phyloP scores from a whole-genome alignment of 306 rosid species.

The apple (Malus domestica) region ASM211411v1 NC_041800.1:20243733-20244232 shows the following conservation, averaged over 20 bases:
- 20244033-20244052: constrained; percentile 7
- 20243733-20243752: neutral
- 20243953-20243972: neutral
- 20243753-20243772: neutral
- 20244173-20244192: constrained; percentile 47
- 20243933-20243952: neutral
- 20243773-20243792: neutral
- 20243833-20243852: neutral
- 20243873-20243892: neutral
- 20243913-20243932: neutral
- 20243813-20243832: neutral
- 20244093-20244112: constrained; percentile 51
- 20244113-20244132: constrained; percentile 60
- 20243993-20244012: neutral
- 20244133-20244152: constrained; percentile 50
- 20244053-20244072: constrained; percentile 23
- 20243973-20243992: neutral
- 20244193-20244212: neutral
- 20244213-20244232: constrained; percentile 3
- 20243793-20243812: neutral
- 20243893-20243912: neutral
- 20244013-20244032: neutral
- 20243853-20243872: neutral
- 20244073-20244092: constrained; percentile 59
- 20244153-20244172: constrained; percentile 65